Evolutionary conservation across 202 grass and related monocot species (phyloP), one percentile per base, ranked within the genome.

Genomic region (Saccharum hybrid): DNA sequence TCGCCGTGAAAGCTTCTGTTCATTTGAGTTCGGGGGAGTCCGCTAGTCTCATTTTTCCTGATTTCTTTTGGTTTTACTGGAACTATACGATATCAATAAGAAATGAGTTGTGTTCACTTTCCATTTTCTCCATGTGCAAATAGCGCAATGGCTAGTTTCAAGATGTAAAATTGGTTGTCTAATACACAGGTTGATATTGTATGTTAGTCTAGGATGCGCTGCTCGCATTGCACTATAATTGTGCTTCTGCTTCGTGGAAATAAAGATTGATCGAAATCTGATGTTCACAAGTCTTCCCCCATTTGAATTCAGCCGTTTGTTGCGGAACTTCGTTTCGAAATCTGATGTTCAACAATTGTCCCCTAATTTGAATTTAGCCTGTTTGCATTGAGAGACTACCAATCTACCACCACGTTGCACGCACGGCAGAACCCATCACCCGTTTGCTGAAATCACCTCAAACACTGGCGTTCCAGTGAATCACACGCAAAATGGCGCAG

Each of bases 71-170:
- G 56, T 56, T 60, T 60, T 82, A 54, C 74, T 19, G 6, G 61
- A 70, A 85, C 42, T 67, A 43, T 36, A 21, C 64, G 10, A 22
- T 85, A 74, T 46, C 31, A 88, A 85, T 88, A 88, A 88, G 56
- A 79, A 31, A 65, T 59, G 48, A 69, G 73, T 1, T 33, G 13
- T 76, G 51, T 74, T 52, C 33, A 13, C 13, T 15, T 22, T 64
- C 1, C 39, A 72, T 19, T 42, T 1, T 2, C 5, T 34, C 26
- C 26, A 37, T 40, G 12, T 62, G 18, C 15, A 22, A 13, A 49
- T 49, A 12, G 46, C 46, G 46, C 46, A 49, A 49, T 49, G 46
- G 46, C 13, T 49, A 49, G 46, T 49, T 49, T 49, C 0, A 49
- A 49, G 46, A 5, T 49, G 46, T 49, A 49, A 49, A 49, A 49